Base-by-base conservation (phyloP, 441 rosid species). In the Flueggea neowawraea region DNA sequence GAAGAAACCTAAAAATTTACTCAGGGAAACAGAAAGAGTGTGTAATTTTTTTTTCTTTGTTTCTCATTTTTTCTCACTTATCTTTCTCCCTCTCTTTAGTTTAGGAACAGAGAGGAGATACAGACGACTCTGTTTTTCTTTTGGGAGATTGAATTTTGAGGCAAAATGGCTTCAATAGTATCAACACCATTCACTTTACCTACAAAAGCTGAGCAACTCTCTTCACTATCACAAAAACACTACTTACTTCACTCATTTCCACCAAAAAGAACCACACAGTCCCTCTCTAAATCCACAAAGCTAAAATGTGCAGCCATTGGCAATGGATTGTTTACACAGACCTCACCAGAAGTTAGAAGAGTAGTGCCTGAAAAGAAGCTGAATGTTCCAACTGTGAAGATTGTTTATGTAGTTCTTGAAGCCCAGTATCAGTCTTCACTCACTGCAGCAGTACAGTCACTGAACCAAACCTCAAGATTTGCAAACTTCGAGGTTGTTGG, bases 241-340 rank as follows among this genome's bases (percentile, higher is more conserved):
- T 82, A 79, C 78, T 88, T 95, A 65, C 94, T 91, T 65, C 97
- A 80, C 73, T 84, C 96, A 12, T 89, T 79, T 65, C 75, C 84
- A 14, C 91, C 90, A 45, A 81, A 80, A 73, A 80, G 81, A 74
- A 60, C 73, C 73, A 71, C 76, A 55, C 68, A 77, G 50, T 43
- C 70, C 60, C 67, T 14, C 71, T 45, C 82, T 10, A 88, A 77
- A 62, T 75, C 86, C 16, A 41, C 76, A 62, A 85, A 67, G 32
- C 72, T 87, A 44, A 89, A 84, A 76, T 89, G 96, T 47, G 76
- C 81, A 2, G 85, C 78, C 12, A 65, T 82, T 11, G 99, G 99
- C 36, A 95, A 91, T 67, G 98, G 99, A 28, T 88, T 91, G 44
- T 95, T 95, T 84, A 95, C 99, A 10, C 99, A 91, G 62, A 95